Conservation (phyloP, 768 basidiomycete genomes). For the Panaeolus papilionaceus region DNA sequence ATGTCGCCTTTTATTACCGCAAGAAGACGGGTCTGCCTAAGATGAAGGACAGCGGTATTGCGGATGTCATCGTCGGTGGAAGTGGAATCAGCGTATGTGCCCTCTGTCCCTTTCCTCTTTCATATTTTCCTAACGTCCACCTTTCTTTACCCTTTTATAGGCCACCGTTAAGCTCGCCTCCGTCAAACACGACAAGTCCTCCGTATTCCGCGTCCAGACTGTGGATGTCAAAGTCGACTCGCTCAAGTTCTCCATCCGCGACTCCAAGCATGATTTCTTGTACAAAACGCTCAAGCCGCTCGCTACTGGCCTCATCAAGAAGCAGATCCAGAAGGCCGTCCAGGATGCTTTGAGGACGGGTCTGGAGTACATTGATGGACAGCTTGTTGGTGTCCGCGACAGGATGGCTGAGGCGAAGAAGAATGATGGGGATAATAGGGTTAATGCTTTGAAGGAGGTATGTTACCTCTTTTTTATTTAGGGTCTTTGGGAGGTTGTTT, state of each 20-base stretch:
- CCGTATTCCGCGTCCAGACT: slow-evolving; percentile 75
- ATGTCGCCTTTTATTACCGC: slow-evolving; percentile 90
- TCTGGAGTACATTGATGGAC: slow-evolving; percentile 87
- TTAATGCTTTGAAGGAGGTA: slow-evolving; percentile 66
- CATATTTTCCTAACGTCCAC: not conserved
- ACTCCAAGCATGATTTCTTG: slow-evolving; percentile 87
- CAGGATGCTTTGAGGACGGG: slow-evolving; percentile 77
- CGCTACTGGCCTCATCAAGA: slow-evolving; percentile 85
- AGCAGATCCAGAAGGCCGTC: slow-evolving; percentile 60
- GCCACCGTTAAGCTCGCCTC: slow-evolving; percentile 67
- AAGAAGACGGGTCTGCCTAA: slow-evolving; percentile 87
- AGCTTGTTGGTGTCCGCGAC: slow-evolving; percentile 88
- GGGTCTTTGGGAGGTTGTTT: not conserved
- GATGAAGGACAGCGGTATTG: slow-evolving; percentile 81
- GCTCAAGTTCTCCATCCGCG: slow-evolving; percentile 90
- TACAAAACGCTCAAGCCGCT: slow-evolving; percentile 87
- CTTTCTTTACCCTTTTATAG: slow-evolving; percentile 31
- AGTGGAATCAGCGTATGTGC: slow-evolving; percentile 70
- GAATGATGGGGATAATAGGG: slow-evolving; percentile 40
- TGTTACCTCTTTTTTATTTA: slow-evolving; percentile 26
- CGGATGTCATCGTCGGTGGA: slow-evolving; percentile 87
- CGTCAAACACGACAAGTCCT: slow-evolving; percentile 65
- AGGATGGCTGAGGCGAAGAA: slow-evolving; percentile 67
- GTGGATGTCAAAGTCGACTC: slow-evolving; percentile 84
- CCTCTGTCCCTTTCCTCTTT: slow-evolving; percentile 11